Conservation (phyloP, 2,329 filamentous ascomycete genomes). For the Calonectria crousiana region DNA sequence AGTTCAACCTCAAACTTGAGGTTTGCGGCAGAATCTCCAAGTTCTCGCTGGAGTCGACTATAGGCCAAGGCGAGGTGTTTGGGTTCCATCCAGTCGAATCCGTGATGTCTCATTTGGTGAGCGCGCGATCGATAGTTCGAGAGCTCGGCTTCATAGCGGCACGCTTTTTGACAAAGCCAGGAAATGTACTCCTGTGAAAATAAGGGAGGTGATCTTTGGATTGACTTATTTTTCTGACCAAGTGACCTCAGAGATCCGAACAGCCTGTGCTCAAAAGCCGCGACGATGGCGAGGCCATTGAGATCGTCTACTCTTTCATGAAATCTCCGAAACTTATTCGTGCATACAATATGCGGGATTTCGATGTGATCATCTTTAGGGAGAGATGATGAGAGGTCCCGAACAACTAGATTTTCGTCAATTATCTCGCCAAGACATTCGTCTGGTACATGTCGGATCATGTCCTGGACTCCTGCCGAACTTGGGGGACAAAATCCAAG, state of each 20-base stretch:
- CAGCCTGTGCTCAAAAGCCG: neutral
- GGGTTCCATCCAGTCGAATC: neutral
- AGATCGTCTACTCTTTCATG: neutral
- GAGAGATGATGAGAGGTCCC: neutral
- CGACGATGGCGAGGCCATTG: neutral
- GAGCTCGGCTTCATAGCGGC: neutral
- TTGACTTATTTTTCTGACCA: neutral
- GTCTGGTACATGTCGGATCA: neutral
- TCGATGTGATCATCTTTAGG: neutral
- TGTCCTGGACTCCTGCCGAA: neutral
- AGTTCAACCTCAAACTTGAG: neutral
- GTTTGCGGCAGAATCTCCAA: neutral
- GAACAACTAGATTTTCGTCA: neutral
- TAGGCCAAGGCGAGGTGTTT: neutral
- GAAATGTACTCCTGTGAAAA: neutral
- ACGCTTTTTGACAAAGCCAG: neutral
- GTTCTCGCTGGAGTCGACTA: neutral
- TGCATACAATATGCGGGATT: neutral
- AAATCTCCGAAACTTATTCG: neutral
- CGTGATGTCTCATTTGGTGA: neutral
- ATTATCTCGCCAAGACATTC: neutral
- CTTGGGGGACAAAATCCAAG: neutral
- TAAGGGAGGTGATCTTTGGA: neutral
- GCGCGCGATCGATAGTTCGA: neutral
- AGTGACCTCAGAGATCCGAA: neutral